Evolutionary conservation across 371 early-diverging fungal species (phyloP), one percentile per base, ranked within the genome.

Genomic region (Saksenaea vasiformis): DNA sequence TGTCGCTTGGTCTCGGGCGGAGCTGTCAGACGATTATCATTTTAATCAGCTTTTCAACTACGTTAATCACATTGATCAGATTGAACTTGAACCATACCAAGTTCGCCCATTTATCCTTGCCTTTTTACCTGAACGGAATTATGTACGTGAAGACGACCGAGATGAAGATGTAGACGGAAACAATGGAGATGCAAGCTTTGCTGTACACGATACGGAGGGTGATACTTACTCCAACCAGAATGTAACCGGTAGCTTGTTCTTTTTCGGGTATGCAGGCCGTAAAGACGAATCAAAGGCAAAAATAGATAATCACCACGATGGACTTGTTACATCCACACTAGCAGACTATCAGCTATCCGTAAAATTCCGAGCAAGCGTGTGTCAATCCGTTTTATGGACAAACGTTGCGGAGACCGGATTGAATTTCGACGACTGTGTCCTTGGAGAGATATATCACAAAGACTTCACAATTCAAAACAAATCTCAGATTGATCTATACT

Each of bases 401-500:
- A 95, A 97, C 67, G 88, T 95, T 67, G 87, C 90, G 14, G 94
- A 94, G 47, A 92, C 91, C 14, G 97, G 97, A 14, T 80, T 97
- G 31, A 88, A 88, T 61, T 94, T 98, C 77, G 96, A 97, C 56
- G 96, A 97, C 70, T 96, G 97, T 68, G 89, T 96, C 8, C 78
- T 90, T 14, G 95, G 95, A 14, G 90, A 88, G 34, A 88, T 89
- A 5, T 96, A 95, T 67, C 89, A 91, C 77, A 92, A 91, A 60
- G 93, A 94, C 60, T 93, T 98, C 65, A 89, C 91, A 0, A 85
- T 98, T 17, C 90, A 89, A 76, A 98, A 98, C 76, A 86, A 91
- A 35, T 95, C 95, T 10, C 95, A 92, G 61, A 94, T 97, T 51
- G 93, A 93, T 27, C 80, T 98, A 5, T 92, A 90, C 65, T 98